Percentiles rank a stretch among this genome's conserved stretches.
Conservation (phyloP, 495 filamentous ascomycete genomes). For the Neurospora tetraspora region DNA sequence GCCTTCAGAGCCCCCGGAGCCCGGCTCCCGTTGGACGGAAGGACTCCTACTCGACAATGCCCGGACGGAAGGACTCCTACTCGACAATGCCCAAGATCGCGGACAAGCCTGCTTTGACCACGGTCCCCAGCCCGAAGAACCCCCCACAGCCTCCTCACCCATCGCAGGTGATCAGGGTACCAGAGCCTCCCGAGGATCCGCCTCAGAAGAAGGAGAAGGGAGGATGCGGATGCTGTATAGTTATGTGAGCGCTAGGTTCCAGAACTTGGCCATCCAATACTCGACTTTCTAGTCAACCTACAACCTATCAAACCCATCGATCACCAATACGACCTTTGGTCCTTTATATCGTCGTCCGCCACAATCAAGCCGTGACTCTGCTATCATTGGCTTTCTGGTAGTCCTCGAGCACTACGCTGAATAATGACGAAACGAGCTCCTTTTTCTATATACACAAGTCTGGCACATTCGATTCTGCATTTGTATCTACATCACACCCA, state of each 20-base stretch:
- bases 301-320: not conserved
- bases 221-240: slow-evolving; percentile 44
- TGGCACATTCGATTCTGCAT: not conserved
- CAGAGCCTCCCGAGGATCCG: slow-evolving; percentile 27
- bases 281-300: not conserved
- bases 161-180: slow-evolving; percentile 17
- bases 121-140: slow-evolving; percentile 27
- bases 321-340: not conserved
- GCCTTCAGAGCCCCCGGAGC: slow-evolving; percentile 11
- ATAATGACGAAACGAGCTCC: not conserved
- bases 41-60: slow-evolving; percentile 48
- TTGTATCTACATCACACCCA: not conserved
- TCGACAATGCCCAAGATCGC: slow-evolving; percentile 49
- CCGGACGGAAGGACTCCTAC: slow-evolving; percentile 43
- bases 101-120: slow-evolving; percentile 28
- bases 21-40: slow-evolving; percentile 33
- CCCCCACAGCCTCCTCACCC: slow-evolving; percentile 15
- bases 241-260: slow-evolving; percentile 33
- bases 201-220: slow-evolving; percentile 31
- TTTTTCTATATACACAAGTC: not conserved
- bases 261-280: not conserved
- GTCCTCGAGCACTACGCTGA: not conserved
- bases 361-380: not conserved
- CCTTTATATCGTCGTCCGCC: not conserved
- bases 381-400: not conserved